Conservation (phyloP, 176 grass and related monocot species). For the Musa troglodytarum region DNA sequence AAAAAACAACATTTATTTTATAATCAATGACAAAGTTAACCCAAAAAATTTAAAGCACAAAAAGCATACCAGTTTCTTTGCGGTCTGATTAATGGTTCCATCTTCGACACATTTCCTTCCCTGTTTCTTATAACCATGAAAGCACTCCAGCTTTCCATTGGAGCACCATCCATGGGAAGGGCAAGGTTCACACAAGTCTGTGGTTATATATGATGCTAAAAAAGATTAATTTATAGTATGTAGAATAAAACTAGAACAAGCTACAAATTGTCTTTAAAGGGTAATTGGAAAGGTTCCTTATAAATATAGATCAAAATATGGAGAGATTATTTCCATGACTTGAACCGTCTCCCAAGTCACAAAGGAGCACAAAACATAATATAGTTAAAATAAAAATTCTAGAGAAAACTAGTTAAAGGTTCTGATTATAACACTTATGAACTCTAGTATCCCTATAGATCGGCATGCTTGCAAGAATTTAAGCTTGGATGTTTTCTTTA, state of each 20-base stretch:
- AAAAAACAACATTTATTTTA: background rate
- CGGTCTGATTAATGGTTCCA: slow-evolving; percentile 41
- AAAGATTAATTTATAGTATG: background rate
- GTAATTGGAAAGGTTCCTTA: background rate
- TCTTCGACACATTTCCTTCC: slow-evolving; percentile 67
- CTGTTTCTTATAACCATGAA: slow-evolving; percentile 53
- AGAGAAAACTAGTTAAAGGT: too few species aligned
- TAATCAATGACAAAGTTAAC: background rate
- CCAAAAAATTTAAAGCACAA: background rate
- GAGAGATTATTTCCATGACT: too few species aligned
- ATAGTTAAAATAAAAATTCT: too few species aligned
- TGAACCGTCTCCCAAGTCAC: too few species aligned
- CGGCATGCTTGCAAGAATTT: too few species aligned
- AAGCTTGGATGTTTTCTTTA: too few species aligned
- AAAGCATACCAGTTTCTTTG: slow-evolving; percentile 51
- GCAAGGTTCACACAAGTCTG: slow-evolving; percentile 71
- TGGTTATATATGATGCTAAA: background rate
- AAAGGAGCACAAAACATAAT: too few species aligned
- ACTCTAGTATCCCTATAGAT: too few species aligned
- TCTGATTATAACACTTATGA: too few species aligned
- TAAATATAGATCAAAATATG: background rate
- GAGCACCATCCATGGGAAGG: slow-evolving; percentile 49
- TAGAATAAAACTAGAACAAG: background rate
- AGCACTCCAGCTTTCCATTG: slow-evolving; percentile 48
- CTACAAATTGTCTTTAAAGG: background rate